Evolutionary conservation across 768 basidiomycete species (phyloP).

Genomic region (Mycena galopus): DNA sequence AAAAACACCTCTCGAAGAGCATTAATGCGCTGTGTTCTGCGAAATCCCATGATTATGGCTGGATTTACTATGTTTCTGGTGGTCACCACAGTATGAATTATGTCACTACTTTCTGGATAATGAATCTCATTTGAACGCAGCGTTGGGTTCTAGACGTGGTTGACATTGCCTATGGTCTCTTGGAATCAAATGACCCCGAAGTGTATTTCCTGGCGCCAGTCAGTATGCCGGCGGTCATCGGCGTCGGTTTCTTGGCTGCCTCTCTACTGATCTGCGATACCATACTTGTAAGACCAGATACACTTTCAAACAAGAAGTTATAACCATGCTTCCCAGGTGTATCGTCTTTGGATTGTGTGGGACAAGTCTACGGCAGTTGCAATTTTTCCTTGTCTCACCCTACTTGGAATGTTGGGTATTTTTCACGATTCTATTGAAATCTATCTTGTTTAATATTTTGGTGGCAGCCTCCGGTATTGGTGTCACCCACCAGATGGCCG

Average conservation of each 20-base stretch:
- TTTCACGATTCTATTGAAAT: background rate
- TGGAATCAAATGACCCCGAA: background rate
- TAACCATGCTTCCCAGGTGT: background rate
- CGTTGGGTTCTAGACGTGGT: background rate
- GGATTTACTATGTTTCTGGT: background rate
- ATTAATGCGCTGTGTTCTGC: background rate
- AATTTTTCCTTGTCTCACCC: background rate
- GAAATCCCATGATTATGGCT: background rate
- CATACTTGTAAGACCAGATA: background rate
- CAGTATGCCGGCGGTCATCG: background rate
- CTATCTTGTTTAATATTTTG: background rate
- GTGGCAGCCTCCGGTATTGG: background rate
- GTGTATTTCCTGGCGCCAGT: background rate
- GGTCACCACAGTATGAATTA: background rate
- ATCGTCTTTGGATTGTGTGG: background rate
- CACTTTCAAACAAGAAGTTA: background rate
- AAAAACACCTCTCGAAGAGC: background rate
- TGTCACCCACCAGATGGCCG: background rate
- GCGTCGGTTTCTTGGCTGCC: background rate
- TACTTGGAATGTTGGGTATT: background rate
- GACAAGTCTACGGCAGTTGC: background rate
- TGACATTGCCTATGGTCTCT: background rate
- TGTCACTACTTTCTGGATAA: background rate
- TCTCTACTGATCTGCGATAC: background rate
- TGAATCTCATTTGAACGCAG: background rate